Evolutionary conservation across 352 stramenopile genomes (phyloP), one percentile per base, ranked within the genome.

Genomic region (Elongisporangium prolatum): DNA sequence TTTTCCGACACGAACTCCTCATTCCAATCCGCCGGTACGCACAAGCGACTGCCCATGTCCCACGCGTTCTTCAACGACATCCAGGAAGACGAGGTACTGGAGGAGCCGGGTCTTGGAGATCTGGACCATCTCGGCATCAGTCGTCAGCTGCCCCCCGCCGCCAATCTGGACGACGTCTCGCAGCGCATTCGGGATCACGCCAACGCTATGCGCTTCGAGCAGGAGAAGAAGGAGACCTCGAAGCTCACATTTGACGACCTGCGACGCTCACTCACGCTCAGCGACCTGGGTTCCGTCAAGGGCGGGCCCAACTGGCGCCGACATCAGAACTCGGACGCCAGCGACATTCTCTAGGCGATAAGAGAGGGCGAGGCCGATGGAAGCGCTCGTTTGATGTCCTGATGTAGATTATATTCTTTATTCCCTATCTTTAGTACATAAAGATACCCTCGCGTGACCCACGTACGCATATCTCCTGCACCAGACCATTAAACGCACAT

Each of bases 41-140:
- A 49, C 21, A 34, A 48, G 40, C 56, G 51, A 4, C 48, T 64
- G 21, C 57, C 61, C 21, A 64, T 48, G 25, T 60, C 61, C 16
- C 61, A 64, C 57, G 59, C 61, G 50, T 61, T 76, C 67, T 86
- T 86, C 54, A 86, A 86, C 59, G 69, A 86, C 59, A 86, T 86
- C 18, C 71, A 71, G 56, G 76, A 86, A 61, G 76, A 86, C 50
- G 75, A 81, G 25, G 66, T 80, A 40, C 21, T 57, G 3, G 61
- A 64, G 22, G 57, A 64, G 10, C 34, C 34, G 10, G 34, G 34
- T 4, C 34, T 44, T 44, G 34, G 34, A 2, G 34, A 44, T 13
- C 34, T 44, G 34, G 34, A 44, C 34, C 34, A 44, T 17, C 34
- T 44, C 34, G 34, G 34, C 34, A 44, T 44, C 34, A 44, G 34